Evolutionary conservation across 257 asterid species (phyloP), one percentile per base, ranked within the genome.

Genomic region (Jacaranda copaia): DNA sequence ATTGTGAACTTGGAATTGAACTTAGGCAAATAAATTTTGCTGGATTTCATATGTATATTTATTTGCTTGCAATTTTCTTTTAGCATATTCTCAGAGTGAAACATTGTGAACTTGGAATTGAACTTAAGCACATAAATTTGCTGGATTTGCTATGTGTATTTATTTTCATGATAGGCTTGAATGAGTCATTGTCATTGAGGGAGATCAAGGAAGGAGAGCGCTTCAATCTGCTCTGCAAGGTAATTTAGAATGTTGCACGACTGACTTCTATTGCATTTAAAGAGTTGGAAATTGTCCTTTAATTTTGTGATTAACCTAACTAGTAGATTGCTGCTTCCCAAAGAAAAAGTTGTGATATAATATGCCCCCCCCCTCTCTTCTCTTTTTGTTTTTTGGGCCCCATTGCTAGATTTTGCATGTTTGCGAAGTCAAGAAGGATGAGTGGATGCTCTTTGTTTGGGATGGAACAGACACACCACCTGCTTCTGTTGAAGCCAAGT

Each of bases 381-480:
- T 25, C 67, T 8, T 52, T 45, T 19, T 60, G 6, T n/a, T 58
- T 42, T 16, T 19, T 71, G 57, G 20, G 39, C 19, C 49, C 77
- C 67, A 45, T 13, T 75, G 73, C 84, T 77, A 94, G 99, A 86
- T 94, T 84, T 78, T 92, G 77, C 89, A 94, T 81, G 40, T 82
- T 58, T 80, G 80, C 78, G 83, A 88, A 82, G 85, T 77, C 59
- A 81, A 79, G 75, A 81, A 84, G 76, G 88, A 84, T 77, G 85
- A 87, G 40, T 87, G 90, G 93, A 79, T 90, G 84, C 85, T 94
- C 75, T 92, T 80, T 80, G 84, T 87, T 80, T 94, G 99, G 99
- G 97, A 94, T 88, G 99, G 97, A 69, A 89, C 93, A 42, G 99
- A 94, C 71, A 66, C 91, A 70, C 96, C 96, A 7, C 92, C 97